Conservation (phyloP, 2,329 filamentous ascomycete species). For the Verticillium isaacii region DNA sequence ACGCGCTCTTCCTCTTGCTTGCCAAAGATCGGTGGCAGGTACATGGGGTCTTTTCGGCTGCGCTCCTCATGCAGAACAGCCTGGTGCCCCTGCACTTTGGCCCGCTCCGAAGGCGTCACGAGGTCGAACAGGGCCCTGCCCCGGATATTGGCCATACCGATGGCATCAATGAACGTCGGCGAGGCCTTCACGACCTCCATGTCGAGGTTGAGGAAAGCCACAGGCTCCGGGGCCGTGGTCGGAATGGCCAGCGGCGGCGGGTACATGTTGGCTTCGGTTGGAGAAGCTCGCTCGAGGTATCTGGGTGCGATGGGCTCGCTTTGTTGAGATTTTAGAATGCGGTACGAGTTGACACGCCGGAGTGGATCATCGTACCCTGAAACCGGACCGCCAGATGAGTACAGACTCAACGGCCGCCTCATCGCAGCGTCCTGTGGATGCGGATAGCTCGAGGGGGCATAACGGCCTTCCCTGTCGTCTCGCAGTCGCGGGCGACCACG, state of each 20-base stretch:
- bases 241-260: constrained; percentile 35
- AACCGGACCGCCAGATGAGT: constrained; percentile 38
- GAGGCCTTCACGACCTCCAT: constrained; percentile 55
- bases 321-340: constrained; percentile 50
- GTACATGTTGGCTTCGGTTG: constrained; percentile 45
- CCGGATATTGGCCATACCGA: constrained; percentile 42
- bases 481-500: constrained; percentile 71
- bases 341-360: constrained; percentile 42
- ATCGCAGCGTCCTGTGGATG: constrained; percentile 38
- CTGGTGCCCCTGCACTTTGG: constrained; percentile 46
- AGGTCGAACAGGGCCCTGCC: constrained; percentile 50
- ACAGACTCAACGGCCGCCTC: constrained; percentile 47
- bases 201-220: constrained; percentile 54
- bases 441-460: constrained; percentile 44
- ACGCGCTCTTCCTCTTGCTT: constrained; percentile 49
- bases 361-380: constrained; percentile 42
- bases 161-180: constrained; percentile 47
- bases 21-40: constrained; percentile 59
- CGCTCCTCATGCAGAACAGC: constrained; percentile 54
- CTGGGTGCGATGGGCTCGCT: constrained; percentile 42
- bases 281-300: constrained; percentile 46
- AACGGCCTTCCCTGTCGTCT: constrained; percentile 62
- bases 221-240: constrained; percentile 40
- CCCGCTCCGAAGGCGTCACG: constrained; percentile 45
- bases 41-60: constrained; percentile 53